Percentiles rank a stretch among this genome's conserved stretches.
Conservation (phyloP, 31 red algal genomes). For the Asparagopsis taxiformis region DNA sequence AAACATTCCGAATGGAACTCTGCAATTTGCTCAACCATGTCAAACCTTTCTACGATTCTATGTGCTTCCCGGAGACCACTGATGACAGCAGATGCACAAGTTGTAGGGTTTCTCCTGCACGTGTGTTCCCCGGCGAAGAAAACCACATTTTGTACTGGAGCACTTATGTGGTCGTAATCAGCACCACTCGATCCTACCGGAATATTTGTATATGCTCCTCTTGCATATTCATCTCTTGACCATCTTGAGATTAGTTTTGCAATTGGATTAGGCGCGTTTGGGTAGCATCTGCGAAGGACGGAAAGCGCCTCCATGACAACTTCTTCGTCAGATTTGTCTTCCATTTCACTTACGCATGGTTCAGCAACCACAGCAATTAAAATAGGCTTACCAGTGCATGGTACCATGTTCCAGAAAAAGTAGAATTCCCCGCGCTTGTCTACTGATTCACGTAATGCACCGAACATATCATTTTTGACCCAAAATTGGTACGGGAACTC, state of each 20-base stretch:
- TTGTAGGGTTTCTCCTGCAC: constrained; percentile 73
- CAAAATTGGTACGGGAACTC: constrained; percentile 70
- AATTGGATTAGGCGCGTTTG: constrained; percentile 61
- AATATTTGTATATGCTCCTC: constrained; percentile 84
- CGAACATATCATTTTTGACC: constrained; percentile 66
- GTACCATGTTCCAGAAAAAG: constrained; percentile 88
- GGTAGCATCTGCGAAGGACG: constrained; percentile 64
- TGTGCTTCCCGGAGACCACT: constrained; percentile 79
- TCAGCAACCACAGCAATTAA: constrained; percentile 74
- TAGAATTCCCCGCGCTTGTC: constrained; percentile 80
- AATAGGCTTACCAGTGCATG: constrained; percentile 63
- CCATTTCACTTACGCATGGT: constrained; percentile 69
- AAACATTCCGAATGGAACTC: too few relatives aligned
- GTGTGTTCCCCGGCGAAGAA: constrained; percentile 96
- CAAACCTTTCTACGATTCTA: constrained; percentile 37
- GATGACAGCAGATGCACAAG: constrained; percentile 72
- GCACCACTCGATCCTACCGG: constrained; percentile 68
- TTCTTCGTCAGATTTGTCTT: constrained; percentile 39
- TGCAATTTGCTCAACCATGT: constrained; percentile 7
- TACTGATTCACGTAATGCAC: constrained; percentile 50
- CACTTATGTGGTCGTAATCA: constrained; percentile 80
- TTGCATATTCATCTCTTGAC: constrained; percentile 57
- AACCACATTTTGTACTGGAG: constrained; percentile 42
- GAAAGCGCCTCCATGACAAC: constrained; percentile 45
- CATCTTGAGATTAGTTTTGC: constrained; percentile 66